Base-by-base conservation (phyloP, 2,329 filamentous ascomycete species). In the Scolecobasidium constrictum region DNA sequence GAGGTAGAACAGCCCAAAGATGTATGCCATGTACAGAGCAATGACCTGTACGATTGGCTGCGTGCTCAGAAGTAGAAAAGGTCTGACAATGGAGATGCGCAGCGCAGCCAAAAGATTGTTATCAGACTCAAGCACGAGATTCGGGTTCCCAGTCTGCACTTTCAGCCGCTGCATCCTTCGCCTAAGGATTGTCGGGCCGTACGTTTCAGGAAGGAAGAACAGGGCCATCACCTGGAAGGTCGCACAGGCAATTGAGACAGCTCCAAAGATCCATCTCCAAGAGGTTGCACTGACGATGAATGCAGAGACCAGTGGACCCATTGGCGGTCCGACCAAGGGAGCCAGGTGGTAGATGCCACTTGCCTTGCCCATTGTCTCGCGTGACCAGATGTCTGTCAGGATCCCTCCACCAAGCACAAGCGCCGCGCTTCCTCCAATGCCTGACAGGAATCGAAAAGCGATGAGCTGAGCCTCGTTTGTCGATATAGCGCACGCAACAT, bases 401-500 rank as follows among this genome's bases (percentile, higher is more conserved):
- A 60, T 63, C 0, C 61, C 61, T 13, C 59, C 62, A 5, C 61
- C 61, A 11, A 63, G 52, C 1, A 60, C 56, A 42, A 63, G 42
- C 0, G 61, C 60, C 16, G 44, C 38, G 5, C 35, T 23, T 12
- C 45, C 45, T 5, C 35, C 17, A 1, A 56, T 56, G 12, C 61
- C 62, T 51, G 60, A 59, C 35, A 77, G 57, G 52, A 78, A 75
- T 12, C 74, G 67, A 52, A 77, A 83, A 2, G 69, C 66, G 21
- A 81, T 70, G 37, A 83, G 66, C 33, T 61, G 63, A 34, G 56
- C 56, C 39, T 83, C 62, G 4, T 57, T 62, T 1, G 73, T 72
- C 0, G 77, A 67, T 3, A 83, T 62, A 2, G 77, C 81, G 45
- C 78, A 81, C 0, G 75, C 79, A 48, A 84, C 69, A 36, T 74